Base-by-base conservation (phyloP, 139 green algal genomes). In the Haematococcus sp. region DNA sequence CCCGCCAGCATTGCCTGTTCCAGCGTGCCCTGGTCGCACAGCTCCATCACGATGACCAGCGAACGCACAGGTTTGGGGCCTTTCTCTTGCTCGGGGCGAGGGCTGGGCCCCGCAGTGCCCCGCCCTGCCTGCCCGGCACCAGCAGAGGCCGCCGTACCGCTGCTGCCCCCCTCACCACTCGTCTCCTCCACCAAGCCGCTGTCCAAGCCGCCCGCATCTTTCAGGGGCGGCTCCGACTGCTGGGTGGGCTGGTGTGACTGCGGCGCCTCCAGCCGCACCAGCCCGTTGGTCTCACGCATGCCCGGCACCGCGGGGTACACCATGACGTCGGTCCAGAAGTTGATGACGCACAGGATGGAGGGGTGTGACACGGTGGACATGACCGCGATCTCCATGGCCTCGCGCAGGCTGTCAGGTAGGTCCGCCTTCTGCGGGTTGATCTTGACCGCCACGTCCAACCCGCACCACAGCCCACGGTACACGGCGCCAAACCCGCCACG, bases 341-440 rank as follows among this genome's bases (percentile, higher is more conserved):
- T 72, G 27, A 61, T 68, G 19, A 81, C 69, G 7, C 66, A 46
- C 15, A 77, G 59, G 17, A 83, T 78, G 77, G 69, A 64, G 1
- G 77, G 77, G 68, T 83, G 77, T 31, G 51, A 66, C n/a, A 83
- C 30, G 0, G 72, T 79, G 1, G 44, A 71, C 71, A 83, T 79
- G 4, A 83, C 72, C 15, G 77, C 77, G 33, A 83, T 66, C 69
- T 83, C 77, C 31, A 83, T 63, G 11, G 77, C 77, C 60, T 83
- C 75, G 15, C 75, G 75, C 68, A 81, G 40, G 27, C 25, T 40
- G 43, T 72, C 66, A 15, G 66, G 33, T 25, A 61, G 66, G 44
- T 72, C 66, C 5, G 27, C 30, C 23, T 46, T 46, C 27, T 72
- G 66, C 15, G 66, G 66, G 15, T 61, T 28, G n/a, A 72, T 71